These are phyloP conservation scores for Ammopiptanthus mongolicus DNA, from an alignment of 306 rosid genomes.

Conservation along the genomic window DNA sequence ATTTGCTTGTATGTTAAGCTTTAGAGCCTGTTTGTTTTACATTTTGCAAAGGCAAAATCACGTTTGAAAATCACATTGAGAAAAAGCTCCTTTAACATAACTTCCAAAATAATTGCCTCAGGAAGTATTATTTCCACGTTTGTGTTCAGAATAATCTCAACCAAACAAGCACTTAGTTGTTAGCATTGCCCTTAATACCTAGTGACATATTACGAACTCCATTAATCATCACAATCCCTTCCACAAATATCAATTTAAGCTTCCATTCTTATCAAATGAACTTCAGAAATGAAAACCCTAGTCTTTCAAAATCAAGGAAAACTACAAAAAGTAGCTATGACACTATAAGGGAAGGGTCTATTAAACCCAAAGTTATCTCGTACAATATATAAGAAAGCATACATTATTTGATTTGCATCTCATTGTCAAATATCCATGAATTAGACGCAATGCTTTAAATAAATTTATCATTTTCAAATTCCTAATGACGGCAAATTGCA, in stretches of 20 bases:
- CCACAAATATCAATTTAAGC: neutral
- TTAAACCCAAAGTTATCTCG: neutral
- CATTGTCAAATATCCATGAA: neutral
- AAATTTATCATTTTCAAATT: slow-evolving; percentile 10
- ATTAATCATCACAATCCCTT: neutral
- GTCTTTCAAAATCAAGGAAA: neutral
- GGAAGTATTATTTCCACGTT: no score
- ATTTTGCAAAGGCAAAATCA: no score
- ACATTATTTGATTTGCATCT: neutral
- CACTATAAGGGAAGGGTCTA: neutral
- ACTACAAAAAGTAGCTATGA: neutral
- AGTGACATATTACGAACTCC: neutral
- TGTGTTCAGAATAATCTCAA: no score
- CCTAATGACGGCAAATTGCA: neutral
- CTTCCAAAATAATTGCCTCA: no score
- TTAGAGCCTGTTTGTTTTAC: no score
- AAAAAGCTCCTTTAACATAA: no score
- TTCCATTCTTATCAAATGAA: neutral
- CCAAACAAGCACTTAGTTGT: no score
- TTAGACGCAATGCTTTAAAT: neutral
- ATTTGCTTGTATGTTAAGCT: no score
- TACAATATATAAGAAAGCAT: neutral
- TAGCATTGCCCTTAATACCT: neutral
- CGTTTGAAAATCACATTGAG: no score
- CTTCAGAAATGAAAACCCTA: neutral